A percentile compares a stretch with the other conserved stretches of the same genome.
Evolutionary conservation across 2,329 filamentous ascomycete genomes (phyloP).

Genomic region (Stromatinia cepivora): DNA sequence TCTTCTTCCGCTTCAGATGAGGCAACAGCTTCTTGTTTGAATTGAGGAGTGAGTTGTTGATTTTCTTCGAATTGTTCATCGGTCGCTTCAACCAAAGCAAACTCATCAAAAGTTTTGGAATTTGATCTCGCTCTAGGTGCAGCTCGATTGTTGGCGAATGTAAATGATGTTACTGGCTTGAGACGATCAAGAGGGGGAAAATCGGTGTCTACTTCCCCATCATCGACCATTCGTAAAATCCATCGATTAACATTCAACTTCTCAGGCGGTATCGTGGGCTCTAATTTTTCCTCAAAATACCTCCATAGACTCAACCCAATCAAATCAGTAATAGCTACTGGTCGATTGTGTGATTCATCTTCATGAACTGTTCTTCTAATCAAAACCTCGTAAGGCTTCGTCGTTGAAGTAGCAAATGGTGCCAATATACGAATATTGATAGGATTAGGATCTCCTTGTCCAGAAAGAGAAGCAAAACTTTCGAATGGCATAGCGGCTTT

Average conservation of each 20-base stretch:
- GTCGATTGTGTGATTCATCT: slow-evolving; percentile 59
- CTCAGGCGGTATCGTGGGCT: slow-evolving; percentile 63
- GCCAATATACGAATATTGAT: slow-evolving; percentile 76
- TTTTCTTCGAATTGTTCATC: slow-evolving; percentile 69
- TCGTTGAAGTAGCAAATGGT: slow-evolving; percentile 65
- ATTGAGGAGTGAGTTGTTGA: slow-evolving; percentile 65
- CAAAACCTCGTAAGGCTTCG: slow-evolving; percentile 68
- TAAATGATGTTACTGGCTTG: slow-evolving; percentile 74
- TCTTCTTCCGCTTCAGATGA: slow-evolving; percentile 47
- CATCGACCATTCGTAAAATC: slow-evolving; percentile 81
- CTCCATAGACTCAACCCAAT: slow-evolving; percentile 78
- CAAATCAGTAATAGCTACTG: slow-evolving; percentile 75
- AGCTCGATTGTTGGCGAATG: slow-evolving; percentile 74
- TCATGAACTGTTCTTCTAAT: slow-evolving; percentile 69
- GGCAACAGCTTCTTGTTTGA: slow-evolving; percentile 53
- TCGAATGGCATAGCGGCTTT: slow-evolving; percentile 72
- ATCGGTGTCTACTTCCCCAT: slow-evolving; percentile 81
- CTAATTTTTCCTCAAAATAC: slow-evolving; percentile 73
- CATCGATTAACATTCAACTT: slow-evolving; percentile 80
- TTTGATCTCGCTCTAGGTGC: slow-evolving; percentile 58
- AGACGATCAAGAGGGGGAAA: slow-evolving; percentile 77
- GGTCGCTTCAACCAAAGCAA: slow-evolving; percentile 73
- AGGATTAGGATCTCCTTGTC: slow-evolving; percentile 75
- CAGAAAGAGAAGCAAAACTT: slow-evolving; percentile 72
- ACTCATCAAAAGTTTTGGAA: slow-evolving; percentile 79